These are phyloP conservation scores for Centaurea solstitialis DNA, from an alignment of 129 eudicot species.

Conservation along the genomic window DNA sequence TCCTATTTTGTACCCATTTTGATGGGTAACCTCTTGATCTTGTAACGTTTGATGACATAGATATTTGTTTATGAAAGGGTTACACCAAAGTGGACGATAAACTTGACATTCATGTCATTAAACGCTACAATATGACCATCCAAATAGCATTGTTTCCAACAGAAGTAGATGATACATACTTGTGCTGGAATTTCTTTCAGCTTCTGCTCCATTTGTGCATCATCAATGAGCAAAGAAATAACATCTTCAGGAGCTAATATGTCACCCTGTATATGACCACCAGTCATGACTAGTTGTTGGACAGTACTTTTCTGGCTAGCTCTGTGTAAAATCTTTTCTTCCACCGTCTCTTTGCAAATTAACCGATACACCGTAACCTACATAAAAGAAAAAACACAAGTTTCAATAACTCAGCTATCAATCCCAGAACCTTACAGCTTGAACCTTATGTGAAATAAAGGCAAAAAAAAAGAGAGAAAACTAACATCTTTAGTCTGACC, in stretches of 20 bases:
- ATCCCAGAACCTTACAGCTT: constrained; percentile 4
- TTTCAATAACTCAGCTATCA: not conserved
- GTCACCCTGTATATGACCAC: constrained; percentile 99
- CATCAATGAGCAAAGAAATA: constrained; percentile 88
- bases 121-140: too few relatives aligned
- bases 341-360: constrained; percentile 96
- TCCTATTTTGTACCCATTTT: too few relatives aligned
- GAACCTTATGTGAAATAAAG: not conserved
- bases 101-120: too few relatives aligned
- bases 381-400: constrained; percentile 4
- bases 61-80: too few relatives aligned
- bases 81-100: too few relatives aligned
- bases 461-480: constrained; percentile 25
- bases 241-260: constrained; percentile 95
- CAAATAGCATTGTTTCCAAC: too few relatives aligned
- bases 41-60: too few relatives aligned
- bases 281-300: constrained; percentile 98
- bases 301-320: constrained; percentile 97
- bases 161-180: constrained; percentile 37
- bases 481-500: constrained; percentile 99
- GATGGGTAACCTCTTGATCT: too few relatives aligned
- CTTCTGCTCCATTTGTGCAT: constrained; percentile 91
- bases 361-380: constrained; percentile 95
- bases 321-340: constrained; percentile 92
- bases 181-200: constrained; percentile 77